Percentiles rank a stretch among this genome's conserved stretches.
These are phyloP conservation scores for Colletotrichum graminicola DNA, from an alignment of 2,329 filamentous ascomycete genomes.

Conservation along the genomic window DNA sequence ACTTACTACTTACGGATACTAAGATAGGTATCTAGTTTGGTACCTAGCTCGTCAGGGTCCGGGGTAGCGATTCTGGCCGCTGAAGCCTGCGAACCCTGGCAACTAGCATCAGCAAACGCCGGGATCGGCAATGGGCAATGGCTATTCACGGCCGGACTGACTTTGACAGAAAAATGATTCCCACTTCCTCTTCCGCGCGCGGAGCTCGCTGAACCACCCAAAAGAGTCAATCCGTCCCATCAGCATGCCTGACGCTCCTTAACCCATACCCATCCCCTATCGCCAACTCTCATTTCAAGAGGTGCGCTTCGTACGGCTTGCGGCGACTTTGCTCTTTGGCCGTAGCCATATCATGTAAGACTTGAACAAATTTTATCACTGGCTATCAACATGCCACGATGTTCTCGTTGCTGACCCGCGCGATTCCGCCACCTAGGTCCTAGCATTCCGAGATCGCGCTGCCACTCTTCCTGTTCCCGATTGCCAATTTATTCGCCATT, in stretches of 20 bases:
- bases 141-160: conserved; percentile 37
- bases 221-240: conserved; percentile 14
- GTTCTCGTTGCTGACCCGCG: conserved; percentile 43
- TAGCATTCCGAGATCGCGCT: conserved; percentile 28
- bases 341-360: conserved; percentile 27
- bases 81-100: conserved; percentile 26
- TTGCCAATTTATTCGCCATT: conserved; percentile 6
- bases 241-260: not conserved
- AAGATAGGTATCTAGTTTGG: not conserved
- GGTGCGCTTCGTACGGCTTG: conserved; percentile 5
- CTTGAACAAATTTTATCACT: not conserved
- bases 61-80: conserved; percentile 40
- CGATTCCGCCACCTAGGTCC: conserved; percentile 33
- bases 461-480: conserved; percentile 20
- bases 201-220: conserved; percentile 34
- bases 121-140: conserved; percentile 42
- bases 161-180: conserved; percentile 37
- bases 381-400: conserved; percentile 12
- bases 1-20: too few relatives aligned
- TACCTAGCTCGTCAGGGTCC: conserved; percentile 12
- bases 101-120: conserved; percentile 34
- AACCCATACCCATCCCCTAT: not conserved
- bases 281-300: not conserved
- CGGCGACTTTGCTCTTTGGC: conserved; percentile 8
- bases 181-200: conserved; percentile 40